These are phyloP conservation scores for Penicillium sp. DNA, from an alignment of 2,329 filamentous ascomycete genomes.

Conservation along the genomic window DNA sequence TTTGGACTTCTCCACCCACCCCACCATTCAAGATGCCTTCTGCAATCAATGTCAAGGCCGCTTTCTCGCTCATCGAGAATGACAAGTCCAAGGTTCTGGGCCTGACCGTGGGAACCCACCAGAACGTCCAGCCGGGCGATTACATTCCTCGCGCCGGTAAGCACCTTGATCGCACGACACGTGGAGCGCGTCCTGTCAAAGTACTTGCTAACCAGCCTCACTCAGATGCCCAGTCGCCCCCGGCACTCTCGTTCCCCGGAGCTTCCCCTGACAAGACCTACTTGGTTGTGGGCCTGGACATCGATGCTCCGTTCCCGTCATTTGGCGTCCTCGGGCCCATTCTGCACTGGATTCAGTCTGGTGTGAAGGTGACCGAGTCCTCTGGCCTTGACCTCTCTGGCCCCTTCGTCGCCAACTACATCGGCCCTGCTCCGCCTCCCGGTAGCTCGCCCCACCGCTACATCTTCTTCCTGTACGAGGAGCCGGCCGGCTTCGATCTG, in stretches of 20 bases:
- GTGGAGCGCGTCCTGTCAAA: neutral
- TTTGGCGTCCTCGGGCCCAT: constrained; percentile 29
- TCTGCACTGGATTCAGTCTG: constrained; percentile 35
- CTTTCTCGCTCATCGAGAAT: constrained; percentile 27
- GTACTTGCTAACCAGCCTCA: neutral
- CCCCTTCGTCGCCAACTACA: constrained; percentile 39
- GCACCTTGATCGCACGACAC: neutral
- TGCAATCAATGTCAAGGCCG: constrained; percentile 13
- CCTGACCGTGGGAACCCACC: constrained; percentile 28
- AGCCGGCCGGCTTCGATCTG: constrained; percentile 43
- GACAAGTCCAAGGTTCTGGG: constrained; percentile 35
- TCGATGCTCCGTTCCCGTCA: constrained; percentile 34
- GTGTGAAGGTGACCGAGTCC: constrained; percentile 15
- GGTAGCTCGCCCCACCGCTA: constrained; percentile 51
- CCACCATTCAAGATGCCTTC: constrained; percentile 16
- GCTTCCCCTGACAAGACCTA: constrained; percentile 23
- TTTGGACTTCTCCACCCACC: neutral
- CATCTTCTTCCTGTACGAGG: constrained; percentile 50
- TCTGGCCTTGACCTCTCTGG: constrained; percentile 12
- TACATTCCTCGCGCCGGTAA: constrained; percentile 34
- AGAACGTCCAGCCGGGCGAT: constrained; percentile 29
- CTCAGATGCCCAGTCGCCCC: constrained; percentile 23
- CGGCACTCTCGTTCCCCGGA: constrained; percentile 18
- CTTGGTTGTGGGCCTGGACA: constrained; percentile 27
- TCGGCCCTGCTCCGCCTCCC: constrained; percentile 49